Conservation (phyloP, 2,329 filamentous ascomycete species). For the Exserohilum turcica region DNA sequence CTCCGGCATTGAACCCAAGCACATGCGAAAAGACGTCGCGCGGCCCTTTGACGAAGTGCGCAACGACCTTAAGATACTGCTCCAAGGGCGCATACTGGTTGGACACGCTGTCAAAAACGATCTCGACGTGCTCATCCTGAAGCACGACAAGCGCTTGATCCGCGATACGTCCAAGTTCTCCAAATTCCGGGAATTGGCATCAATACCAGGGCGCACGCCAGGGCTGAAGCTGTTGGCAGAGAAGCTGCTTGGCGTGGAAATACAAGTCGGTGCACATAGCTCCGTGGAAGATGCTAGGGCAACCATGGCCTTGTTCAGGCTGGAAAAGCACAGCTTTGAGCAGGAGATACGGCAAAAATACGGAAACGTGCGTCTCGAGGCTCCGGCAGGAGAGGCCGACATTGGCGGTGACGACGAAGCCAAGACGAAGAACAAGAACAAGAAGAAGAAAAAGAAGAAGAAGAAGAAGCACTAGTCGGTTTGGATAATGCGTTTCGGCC, state of each 20-base stretch:
- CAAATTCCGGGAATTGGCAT: slow-evolving; percentile 72
- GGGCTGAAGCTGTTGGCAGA: slow-evolving; percentile 65
- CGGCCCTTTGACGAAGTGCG: slow-evolving; percentile 76
- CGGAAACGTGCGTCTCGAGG: slow-evolving; percentile 35
- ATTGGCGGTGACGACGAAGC: slow-evolving; percentile 26
- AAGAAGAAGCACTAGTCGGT: slow-evolving; percentile 20
- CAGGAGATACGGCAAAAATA: slow-evolving; percentile 73
- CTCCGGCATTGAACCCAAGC: slow-evolving; percentile 76
- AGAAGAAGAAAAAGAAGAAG: slow-evolving; percentile 49
- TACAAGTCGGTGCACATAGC: slow-evolving; percentile 65
- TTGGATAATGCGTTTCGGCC: background rate
- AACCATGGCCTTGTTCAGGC: slow-evolving; percentile 85
- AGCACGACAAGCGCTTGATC: slow-evolving; percentile 76
- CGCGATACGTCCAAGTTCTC: slow-evolving; percentile 82
- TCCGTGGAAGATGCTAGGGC: slow-evolving; percentile 80
- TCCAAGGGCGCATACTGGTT: slow-evolving; percentile 74
- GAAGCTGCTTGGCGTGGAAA: slow-evolving; percentile 62
- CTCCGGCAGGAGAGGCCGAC: slow-evolving; percentile 26
- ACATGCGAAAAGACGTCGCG: slow-evolving; percentile 63
- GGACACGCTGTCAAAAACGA: slow-evolving; percentile 86
- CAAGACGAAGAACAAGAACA: slow-evolving; percentile 43
- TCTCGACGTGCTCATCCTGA: slow-evolving; percentile 73
- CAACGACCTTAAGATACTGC: slow-evolving; percentile 67
- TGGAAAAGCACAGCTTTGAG: slow-evolving; percentile 85
- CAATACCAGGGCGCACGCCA: slow-evolving; percentile 66